Evolutionary conservation across 371 early-diverging fungal genomes (phyloP), one percentile per base, ranked within the genome.

Genomic region (Gilbertella persicaria): DNA sequence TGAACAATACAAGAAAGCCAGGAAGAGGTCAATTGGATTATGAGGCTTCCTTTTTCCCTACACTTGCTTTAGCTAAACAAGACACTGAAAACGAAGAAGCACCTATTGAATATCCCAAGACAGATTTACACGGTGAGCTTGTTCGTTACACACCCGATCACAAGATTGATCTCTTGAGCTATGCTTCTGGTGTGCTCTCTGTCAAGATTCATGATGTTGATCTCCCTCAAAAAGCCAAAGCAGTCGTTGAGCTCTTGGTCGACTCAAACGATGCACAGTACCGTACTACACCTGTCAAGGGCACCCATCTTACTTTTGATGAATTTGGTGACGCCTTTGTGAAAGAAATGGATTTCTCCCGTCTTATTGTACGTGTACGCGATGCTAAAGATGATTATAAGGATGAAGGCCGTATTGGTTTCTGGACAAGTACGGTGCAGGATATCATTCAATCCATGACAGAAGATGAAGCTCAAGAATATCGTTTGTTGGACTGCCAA

Each of bases 1-100:
- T 64, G 13, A 77, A 73, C 52, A 77, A 78, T 42, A 78, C 82
- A 23, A 78, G 85, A 42, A 71, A 74, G 42, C 45, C 47, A 46
- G 64, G 61, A 29, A 83, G 80, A 67, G 88, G 89, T 28, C 70
- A 78, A 26, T 53, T 89, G 30, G 66, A 73, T 45, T 89, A 86
- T 60, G 69, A 67, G 19, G 82, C 84, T 4, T 59, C 76, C 20
- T 89, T 89, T 70, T 67, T 74, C 55, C 88, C 89, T 4, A 75
- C 74, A 1, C 68, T 89, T 50, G 77, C 77, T 47, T 55, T 83
- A 42, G 82, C 81, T 19, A 70, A 79, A 45, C 60, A 75, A 51
- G 60, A 53, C 0, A 57, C 54, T n/a, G 43, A 55, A 17, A 60
- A 67, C 6, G 47, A 54, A 45, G 33, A 44, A 47, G 6, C 39